Evolutionary conservation across 139 green algal genomes (phyloP).

Genomic region (Tetraselmis striata): DNA sequence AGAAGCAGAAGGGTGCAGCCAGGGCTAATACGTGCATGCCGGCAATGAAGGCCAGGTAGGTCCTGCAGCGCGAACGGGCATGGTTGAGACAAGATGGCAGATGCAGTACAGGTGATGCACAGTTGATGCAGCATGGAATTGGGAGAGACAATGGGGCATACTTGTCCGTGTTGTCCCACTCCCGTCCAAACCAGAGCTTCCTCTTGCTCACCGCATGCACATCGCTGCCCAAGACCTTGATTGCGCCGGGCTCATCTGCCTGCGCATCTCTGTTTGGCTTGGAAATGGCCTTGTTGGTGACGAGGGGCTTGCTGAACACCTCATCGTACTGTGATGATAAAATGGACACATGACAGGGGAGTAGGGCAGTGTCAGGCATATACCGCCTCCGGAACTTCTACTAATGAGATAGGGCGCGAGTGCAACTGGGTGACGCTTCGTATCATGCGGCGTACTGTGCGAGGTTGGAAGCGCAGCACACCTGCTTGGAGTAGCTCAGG

Average conservation of each 20-base stretch:
- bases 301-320: constrained; percentile 52
- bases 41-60: constrained; percentile 67
- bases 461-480: neutral
- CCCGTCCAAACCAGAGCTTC: constrained; percentile 41
- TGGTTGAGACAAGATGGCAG: neutral
- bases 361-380: too few species aligned
- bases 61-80: neutral
- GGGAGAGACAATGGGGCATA: too few species aligned
- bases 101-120: too few species aligned
- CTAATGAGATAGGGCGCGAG: neutral
- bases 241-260: constrained; percentile 34
- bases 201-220: constrained; percentile 46
- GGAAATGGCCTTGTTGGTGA: constrained; percentile 46
- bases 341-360: too few species aligned
- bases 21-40: constrained; percentile 67
- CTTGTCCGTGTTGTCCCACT: constrained; percentile 64
- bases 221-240: constrained; percentile 52
- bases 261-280: constrained; percentile 72
- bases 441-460: too few species aligned
- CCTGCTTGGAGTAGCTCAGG: neutral
- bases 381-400: too few species aligned
- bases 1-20: constrained; percentile 74
- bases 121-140: too few species aligned
- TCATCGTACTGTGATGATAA: constrained; percentile 73
- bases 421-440: neutral